Evolutionary conservation across 2,329 filamentous ascomycete species (phyloP), one percentile per base, ranked within the genome.

Genomic region (Canariomyces notabilis): DNA sequence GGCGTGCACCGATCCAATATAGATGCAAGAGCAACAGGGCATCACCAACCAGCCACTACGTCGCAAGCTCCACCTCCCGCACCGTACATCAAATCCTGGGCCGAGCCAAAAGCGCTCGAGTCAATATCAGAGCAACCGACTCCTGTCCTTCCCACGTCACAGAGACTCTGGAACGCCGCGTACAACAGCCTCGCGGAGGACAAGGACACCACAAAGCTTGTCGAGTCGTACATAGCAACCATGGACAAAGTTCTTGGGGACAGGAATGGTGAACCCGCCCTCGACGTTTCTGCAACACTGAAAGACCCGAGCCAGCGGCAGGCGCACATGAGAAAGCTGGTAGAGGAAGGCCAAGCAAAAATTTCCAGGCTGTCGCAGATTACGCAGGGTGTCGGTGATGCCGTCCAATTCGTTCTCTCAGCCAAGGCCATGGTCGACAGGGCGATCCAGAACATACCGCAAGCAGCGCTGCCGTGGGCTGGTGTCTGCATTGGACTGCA

Each of bases 381-480:
- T 4, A 64, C 61, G 15, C 37, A 51, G 18, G 46, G 48, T 3
- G 53, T 65, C 2, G 51, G 54, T 8, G 44, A 58, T 4, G 52
- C 42, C n/a, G 48, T 63, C 19, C 42, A 61, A 22, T 47, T 51
- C 5, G 34, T 64, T 14, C 43, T 59, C 6, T 42, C 52, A 0
- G 47, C 60, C 9, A 64, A 57, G 37, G 53, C 50, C 5, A 48
- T 64, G 5, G 48, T 65, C 55, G 29, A 56, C 53, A n/a, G n/a
- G n/a, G 60, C 56, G 3, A 42, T 68, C 4, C 38, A 61, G 40
- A 48, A 56, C 8, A 40, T 57, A 4, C 63, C 64, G 0, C 50
- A 66, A 50, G 66, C 66, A 16, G 63, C 64, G 2, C 44, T 69
- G 40, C 59, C 66, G 14, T 71, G 64, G 67, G 58, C 59, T 6